A percentile compares a stretch with the other conserved stretches of the same genome.
These are phyloP conservation scores for Boletus hoseneyae DNA, from an alignment of 1,284 basidiomycete species.

Conservation along the genomic window DNA sequence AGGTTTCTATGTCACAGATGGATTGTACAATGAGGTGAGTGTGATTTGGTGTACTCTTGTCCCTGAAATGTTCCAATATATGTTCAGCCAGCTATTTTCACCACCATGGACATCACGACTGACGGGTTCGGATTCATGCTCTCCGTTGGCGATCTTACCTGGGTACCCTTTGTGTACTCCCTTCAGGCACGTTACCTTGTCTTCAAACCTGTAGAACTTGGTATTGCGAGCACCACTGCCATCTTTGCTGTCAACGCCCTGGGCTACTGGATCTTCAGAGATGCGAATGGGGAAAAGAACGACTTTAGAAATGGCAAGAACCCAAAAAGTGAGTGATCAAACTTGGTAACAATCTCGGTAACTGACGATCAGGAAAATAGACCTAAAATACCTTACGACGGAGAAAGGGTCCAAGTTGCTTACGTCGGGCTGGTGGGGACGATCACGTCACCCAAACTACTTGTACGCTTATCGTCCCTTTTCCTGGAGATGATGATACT, in stretches of 20 bases:
- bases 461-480: conserved; percentile 47
- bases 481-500: not conserved
- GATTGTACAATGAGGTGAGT: conserved; percentile 82
- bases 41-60: not conserved
- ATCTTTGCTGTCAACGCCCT: conserved; percentile 69
- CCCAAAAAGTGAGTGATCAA: conserved; percentile 67
- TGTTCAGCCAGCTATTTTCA: conserved; percentile 75
- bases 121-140: conserved; percentile 99
- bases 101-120: conserved; percentile 97
- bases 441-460: conserved; percentile 92
- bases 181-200: conserved; percentile 94
- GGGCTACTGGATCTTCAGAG: conserved; percentile 93
- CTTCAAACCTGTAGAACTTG: conserved; percentile 82
- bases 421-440: conserved; percentile 97
- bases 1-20: conserved; percentile 84
- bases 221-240: conserved; percentile 53
- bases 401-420: conserved; percentile 87
- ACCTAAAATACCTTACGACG: conserved; percentile 83
- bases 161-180: conserved; percentile 95
- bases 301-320: conserved; percentile 92
- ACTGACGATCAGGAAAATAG: conserved; percentile 34
- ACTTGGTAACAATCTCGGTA: not conserved
- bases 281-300: conserved; percentile 92
- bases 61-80: not conserved
- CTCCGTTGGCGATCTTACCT: conserved; percentile 87